A percentile compares a stretch with the other conserved stretches of the same genome.
Evolutionary conservation across 352 stramenopile species (phyloP).

Genomic region (Globisporangium heterothallicum): DNA sequence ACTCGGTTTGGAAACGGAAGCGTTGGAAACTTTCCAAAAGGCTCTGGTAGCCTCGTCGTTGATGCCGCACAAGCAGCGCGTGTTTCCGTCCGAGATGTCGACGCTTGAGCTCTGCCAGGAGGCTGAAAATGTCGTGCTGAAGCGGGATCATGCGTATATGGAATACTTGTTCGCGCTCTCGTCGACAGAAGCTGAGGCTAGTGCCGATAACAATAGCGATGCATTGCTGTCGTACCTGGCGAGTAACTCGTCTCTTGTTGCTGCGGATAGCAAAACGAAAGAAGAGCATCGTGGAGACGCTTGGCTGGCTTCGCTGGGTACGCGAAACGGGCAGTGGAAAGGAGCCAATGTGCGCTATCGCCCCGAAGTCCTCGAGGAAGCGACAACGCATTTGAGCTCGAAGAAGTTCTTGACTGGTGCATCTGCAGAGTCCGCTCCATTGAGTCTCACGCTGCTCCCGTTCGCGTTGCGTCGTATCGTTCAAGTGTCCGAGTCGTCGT

Average conservation of each 20-base stretch:
- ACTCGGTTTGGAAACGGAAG: constrained; percentile 36
- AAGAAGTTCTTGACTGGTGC: constrained; percentile 39
- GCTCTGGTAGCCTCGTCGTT: constrained; percentile 25
- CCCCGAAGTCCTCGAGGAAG: constrained; percentile 32
- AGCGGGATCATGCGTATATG: constrained; percentile 54
- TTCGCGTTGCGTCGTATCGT: constrained; percentile 58
- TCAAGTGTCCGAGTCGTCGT: constrained; percentile 30
- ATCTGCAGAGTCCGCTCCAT: not conserved
- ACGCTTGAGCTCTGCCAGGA: constrained; percentile 60
- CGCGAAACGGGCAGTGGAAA: constrained; percentile 13
- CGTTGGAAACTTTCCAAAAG: constrained; percentile 24
- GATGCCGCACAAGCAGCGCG: constrained; percentile 25
- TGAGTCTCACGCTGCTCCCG: constrained; percentile 35
- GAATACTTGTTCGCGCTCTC: constrained; percentile 44
- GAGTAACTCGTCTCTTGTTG: constrained; percentile 9
- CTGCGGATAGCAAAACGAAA: not conserved
- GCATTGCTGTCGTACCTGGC: constrained; percentile 28
- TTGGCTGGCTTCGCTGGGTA: constrained; percentile 33
- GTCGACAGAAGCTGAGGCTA: not conserved
- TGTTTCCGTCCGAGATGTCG: constrained; percentile 27
- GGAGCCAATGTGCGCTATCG: constrained; percentile 18
- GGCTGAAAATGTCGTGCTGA: constrained; percentile 41
- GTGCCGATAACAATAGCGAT: constrained; percentile 9
- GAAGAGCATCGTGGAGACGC: constrained; percentile 2
- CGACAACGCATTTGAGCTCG: constrained; percentile 39